These are phyloP conservation scores for Carallia brachiata DNA, from an alignment of 345 rosid genomes.

Conservation along the genomic window DNA sequence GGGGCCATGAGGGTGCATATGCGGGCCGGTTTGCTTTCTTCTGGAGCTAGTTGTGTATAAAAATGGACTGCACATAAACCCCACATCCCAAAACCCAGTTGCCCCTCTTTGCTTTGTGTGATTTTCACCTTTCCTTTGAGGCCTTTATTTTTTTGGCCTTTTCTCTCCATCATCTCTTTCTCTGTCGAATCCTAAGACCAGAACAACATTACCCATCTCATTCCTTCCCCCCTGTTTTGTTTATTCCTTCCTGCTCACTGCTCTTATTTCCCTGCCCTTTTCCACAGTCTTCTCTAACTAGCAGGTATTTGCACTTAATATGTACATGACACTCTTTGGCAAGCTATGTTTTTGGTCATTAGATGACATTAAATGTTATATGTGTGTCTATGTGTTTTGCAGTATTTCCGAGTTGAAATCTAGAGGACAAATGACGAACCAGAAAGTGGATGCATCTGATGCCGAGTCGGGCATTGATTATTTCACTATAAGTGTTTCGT, in stretches of 20 bases:
- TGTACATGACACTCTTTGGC: not conserved
- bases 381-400: not conserved
- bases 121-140: not conserved
- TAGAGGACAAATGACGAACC: slow-evolving; percentile 21
- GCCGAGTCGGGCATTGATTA: not conserved
- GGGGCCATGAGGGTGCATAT: no score
- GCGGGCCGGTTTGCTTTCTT: no score
- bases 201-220: not conserved
- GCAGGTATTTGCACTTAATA: not conserved
- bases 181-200: not conserved
- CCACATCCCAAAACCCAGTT: not conserved
- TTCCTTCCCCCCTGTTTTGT: not conserved
- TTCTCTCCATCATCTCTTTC: not conserved
- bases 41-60: not conserved
- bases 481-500: slow-evolving; percentile 3
- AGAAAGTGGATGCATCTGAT: slow-evolving; percentile 16
- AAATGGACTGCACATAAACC: not conserved
- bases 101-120: not conserved
- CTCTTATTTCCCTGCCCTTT: not conserved
- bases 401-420: not conserved
- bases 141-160: not conserved
- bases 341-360: not conserved
- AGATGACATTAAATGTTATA: not conserved
- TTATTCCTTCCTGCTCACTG: not conserved
- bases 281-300: not conserved